phyloP scores from a whole-genome alignment of 768 basidiomycete genomes.

The Russula brevipes region DNA sequence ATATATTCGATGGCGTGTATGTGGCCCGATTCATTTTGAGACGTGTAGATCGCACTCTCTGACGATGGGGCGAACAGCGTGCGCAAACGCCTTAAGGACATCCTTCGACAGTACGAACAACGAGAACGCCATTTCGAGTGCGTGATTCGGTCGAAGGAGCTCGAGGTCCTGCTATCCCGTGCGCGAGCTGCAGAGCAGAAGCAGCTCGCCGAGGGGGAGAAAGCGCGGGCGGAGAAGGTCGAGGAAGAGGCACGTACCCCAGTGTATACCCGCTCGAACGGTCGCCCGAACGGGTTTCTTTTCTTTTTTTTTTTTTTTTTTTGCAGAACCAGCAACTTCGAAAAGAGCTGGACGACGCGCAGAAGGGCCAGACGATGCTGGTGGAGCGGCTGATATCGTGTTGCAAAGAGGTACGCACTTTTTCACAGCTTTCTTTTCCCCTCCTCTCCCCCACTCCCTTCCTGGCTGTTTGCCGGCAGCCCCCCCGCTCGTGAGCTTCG shows the following conservation, averaged over 20 bases:
- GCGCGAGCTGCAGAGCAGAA: slow-evolving; percentile 86
- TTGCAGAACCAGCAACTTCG: slow-evolving; percentile 59
- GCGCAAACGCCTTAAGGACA: slow-evolving; percentile 80
- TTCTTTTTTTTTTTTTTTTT: not conserved
- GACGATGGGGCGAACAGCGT: slow-evolving; percentile 43
- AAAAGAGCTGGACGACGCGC: slow-evolving; percentile 75
- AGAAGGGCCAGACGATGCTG: slow-evolving; percentile 70
- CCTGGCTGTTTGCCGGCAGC: no score
- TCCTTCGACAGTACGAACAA: slow-evolving; percentile 82
- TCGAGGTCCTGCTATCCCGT: slow-evolving; percentile 80
- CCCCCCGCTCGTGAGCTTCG: not conserved
- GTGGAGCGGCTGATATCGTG: slow-evolving; percentile 81
- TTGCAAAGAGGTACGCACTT: slow-evolving; percentile 71
- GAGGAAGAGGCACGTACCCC: slow-evolving; percentile 64
- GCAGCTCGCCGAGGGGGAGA: slow-evolving; percentile 75
- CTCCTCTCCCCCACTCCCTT: not conserved
- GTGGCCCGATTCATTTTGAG: slow-evolving; percentile 31
- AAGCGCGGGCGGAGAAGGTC: slow-evolving; percentile 54
- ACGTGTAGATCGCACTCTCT: not conserved
- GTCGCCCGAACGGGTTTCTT: not conserved
- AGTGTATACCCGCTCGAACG: not conserved
- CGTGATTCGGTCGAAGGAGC: slow-evolving; percentile 85
- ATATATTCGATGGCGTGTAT: slow-evolving; percentile 82
- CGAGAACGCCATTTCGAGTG: slow-evolving; percentile 91
- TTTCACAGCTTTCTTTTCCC: not conserved